Base-by-base conservation (phyloP, 192 early-diverging fungal species). In the Phlyctochytrium arcticum region DNA sequence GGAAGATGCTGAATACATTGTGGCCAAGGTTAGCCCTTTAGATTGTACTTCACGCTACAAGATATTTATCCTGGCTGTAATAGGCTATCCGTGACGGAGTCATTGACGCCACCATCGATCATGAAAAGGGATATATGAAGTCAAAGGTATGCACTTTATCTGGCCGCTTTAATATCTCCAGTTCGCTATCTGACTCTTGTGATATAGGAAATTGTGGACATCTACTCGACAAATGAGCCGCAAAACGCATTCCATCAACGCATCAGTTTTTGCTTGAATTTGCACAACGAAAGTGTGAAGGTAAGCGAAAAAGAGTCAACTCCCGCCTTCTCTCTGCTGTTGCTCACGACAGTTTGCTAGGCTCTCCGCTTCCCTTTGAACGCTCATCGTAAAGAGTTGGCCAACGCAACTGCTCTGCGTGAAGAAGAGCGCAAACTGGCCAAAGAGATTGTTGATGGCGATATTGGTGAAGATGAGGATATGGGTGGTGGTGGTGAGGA, bases 1-100 rank as follows among this genome's bases (percentile, higher is more conserved):
- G 72, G 95, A 98, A 68, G 95, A 98, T 68, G 97, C 96, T 29
- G 94, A 99, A 74, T 98, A 93, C 78, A 97, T 99, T 75, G 95
- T 99, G 1, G 91, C 92, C 24, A 99, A 99, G 70, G 75, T 78
- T 3, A 9, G 51, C 27, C 1, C 24, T 5, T 53, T 8, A 5
- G n/a, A n/a, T n/a, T 10, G 10, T 42, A n/a, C 39, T 12, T 7
- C 29, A 62, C 62, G 19, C 34, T 62, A 17, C 65, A 19, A 26
- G 15, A 68, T 2, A 42, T 70, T 70, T 27, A 4, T 8, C 51
- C 57, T 70, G 55, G 53, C n/a, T n/a, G n/a, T n/a, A n/a, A 17
- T 44, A 78, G 80, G 91, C 97, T 23, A 96, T 99, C 61, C 87
- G 94, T 50, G 97, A 99, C 66, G 97, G 96, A 53, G 96, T 99